Conservation (phyloP, 164 flowering plant genomes). For the Kalanchoe fedtschenkoi region DNA sequence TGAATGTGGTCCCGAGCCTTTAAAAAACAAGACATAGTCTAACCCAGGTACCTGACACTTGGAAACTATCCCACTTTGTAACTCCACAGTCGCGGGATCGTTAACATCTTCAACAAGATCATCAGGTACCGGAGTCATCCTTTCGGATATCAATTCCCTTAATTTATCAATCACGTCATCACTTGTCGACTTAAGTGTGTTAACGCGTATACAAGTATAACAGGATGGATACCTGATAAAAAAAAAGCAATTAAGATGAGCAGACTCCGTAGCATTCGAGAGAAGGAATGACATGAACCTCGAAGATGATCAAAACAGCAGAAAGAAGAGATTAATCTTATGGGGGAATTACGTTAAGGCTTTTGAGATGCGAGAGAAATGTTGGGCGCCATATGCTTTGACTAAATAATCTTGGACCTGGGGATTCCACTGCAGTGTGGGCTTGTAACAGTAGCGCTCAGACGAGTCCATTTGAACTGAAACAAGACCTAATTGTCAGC, state of each 20-base stretch:
- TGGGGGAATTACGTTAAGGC: slow-evolving; percentile 54
- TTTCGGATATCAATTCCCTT: slow-evolving; percentile 6
- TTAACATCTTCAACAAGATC: slow-evolving; percentile 8
- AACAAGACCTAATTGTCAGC: too few relatives aligned
- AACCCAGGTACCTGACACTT: slow-evolving; percentile 73
- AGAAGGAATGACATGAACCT: neutral
- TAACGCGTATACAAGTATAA: slow-evolving; percentile 88
- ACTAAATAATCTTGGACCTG: slow-evolving; percentile 61
- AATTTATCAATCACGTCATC: slow-evolving; percentile 65
- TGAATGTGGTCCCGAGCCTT: slow-evolving; percentile 77
- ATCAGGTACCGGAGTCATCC: neutral
- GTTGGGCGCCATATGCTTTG: slow-evolving; percentile 68
- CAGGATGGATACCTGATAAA: slow-evolving; percentile 58
- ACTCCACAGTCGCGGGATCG: slow-evolving; percentile 6
- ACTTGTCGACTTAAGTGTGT: slow-evolving; percentile 56
- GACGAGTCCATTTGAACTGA: slow-evolving; percentile 41
- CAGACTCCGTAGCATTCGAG: neutral
- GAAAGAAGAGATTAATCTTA: neutral
- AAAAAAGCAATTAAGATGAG: neutral
- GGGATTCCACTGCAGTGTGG: slow-evolving; percentile 61
- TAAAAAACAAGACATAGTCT: slow-evolving; percentile 70
- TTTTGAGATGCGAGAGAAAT: slow-evolving; percentile 56
- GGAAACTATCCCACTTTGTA: slow-evolving; percentile 18
- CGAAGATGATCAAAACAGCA: neutral
- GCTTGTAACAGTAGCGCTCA: slow-evolving; percentile 62